Evolutionary conservation across 148 eudicot genomes (phyloP), one percentile per base, ranked within the genome.

Genomic region (Oxyria digyna): DNA sequence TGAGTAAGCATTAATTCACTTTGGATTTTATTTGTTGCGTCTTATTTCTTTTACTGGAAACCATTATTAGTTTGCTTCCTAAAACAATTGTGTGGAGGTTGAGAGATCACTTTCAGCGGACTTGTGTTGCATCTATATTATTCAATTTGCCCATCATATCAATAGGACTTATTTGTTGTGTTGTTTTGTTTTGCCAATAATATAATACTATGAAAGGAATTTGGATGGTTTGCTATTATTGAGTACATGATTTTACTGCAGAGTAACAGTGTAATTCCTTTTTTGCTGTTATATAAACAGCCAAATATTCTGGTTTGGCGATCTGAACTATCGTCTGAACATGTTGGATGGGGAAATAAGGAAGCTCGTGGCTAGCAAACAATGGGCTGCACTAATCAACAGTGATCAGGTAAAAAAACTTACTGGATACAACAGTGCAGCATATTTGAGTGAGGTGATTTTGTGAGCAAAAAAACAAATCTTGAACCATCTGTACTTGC

Each of bases 291-390:
- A 6, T 76, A 35, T 76, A 3, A 38, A 76, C 96, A 94, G 99
- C 73, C 85, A 94, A 67, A 88, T 94, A 85, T 94, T 94, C 78
- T 94, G 99, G 99, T 94, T 94, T 69, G 99, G 99, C 14, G 99
- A 94, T 78, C 75, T 94, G 83, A 94, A 94, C 75, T 94, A 94
- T 48, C 99, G 99, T 75, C 81, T 94, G 75, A 85, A 82, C 69
- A 78, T 90, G 95, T 18, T 57, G 71, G 99, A 90, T 76, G 67
- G 77, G 12, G 89, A 88, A 48, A 82, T 90, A 32, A 82, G 99
- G 77, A 87, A 85, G 79, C 96, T 84, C 27, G 87, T 88, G 23
- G 89, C 81, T 31, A 73, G 68, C 32, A 82, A 80, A 80, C 75
- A 88, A 68, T 94, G 97, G 97, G 76, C 78, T 54, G 78, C 84